Evolutionary conservation across 2,329 filamentous ascomycete species (phyloP).

Genomic region (Pestalotiopsis sp.): DNA sequence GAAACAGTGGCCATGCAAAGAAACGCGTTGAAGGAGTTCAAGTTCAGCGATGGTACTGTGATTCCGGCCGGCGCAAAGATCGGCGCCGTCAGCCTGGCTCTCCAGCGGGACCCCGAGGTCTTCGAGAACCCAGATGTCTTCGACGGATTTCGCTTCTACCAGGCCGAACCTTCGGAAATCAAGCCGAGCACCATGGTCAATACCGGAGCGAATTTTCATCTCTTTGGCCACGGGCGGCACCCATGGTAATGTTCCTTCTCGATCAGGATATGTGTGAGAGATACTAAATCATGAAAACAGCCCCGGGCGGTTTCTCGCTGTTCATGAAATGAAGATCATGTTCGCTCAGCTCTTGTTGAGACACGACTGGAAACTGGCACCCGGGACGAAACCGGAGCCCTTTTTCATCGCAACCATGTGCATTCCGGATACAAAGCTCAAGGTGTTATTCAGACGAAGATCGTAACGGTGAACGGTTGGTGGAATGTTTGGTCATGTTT

Average conservation of each 20-base stretch:
- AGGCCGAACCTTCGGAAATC: background rate
- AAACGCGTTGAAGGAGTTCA: constrained; percentile 15
- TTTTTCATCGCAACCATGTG: constrained; percentile 15
- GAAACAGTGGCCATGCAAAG: constrained; percentile 14
- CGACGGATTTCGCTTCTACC: constrained; percentile 14
- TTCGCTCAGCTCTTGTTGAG: constrained; percentile 11
- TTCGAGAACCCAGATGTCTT: constrained; percentile 13
- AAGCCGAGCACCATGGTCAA: constrained; percentile 12
- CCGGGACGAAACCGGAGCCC: constrained; percentile 9
- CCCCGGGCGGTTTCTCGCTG: constrained; percentile 12
- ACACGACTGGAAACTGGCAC: constrained; percentile 12
- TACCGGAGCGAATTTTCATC: constrained; percentile 13
- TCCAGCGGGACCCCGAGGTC: constrained; percentile 13
- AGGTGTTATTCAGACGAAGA: constrained; percentile 13
- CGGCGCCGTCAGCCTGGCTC: constrained; percentile 5
- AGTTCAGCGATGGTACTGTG: constrained; percentile 14
- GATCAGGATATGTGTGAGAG: background rate
- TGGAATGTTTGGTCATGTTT: background rate
- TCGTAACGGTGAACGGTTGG: background rate
- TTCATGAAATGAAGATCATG: constrained; percentile 16
- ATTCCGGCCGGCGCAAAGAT: constrained; percentile 13
- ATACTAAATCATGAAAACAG: background rate
- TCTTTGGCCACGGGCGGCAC: constrained; percentile 14
- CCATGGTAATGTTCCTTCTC: background rate
- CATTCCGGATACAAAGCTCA: constrained; percentile 13